Evolutionary conservation across 2,329 filamentous ascomycete genomes (phyloP).

Genomic region (Diaporthe sp.): DNA sequence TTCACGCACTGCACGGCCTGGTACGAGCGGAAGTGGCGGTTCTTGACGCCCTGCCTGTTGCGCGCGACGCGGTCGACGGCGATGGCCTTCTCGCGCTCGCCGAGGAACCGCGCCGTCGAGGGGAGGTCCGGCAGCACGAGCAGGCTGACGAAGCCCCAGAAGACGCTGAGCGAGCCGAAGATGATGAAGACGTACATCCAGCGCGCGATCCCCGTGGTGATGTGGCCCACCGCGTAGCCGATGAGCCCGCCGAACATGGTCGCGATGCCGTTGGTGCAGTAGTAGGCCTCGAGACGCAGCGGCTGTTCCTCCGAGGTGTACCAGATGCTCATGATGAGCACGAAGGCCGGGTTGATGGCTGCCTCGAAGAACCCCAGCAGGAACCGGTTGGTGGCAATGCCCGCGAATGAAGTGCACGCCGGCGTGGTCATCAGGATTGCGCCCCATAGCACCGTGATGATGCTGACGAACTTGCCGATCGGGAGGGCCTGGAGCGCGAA

Average conservation of each 20-base stretch:
- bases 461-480: slow-evolving; percentile 61
- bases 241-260: slow-evolving; percentile 72
- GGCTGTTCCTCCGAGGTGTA: slow-evolving; percentile 58
- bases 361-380: slow-evolving; percentile 70
- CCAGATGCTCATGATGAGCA: slow-evolving; percentile 71
- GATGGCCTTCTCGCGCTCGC: slow-evolving; percentile 65
- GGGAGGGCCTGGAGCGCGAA: slow-evolving; percentile 61
- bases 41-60: slow-evolving; percentile 68
- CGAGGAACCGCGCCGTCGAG: slow-evolving; percentile 72
- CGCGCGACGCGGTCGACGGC: slow-evolving; percentile 64
- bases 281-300: slow-evolving; percentile 66
- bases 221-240: slow-evolving; percentile 71
- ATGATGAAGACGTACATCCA: slow-evolving; percentile 73
- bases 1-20: slow-evolving; percentile 60
- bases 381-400: slow-evolving; percentile 67
- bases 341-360: slow-evolving; percentile 68
- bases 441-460: slow-evolving; percentile 61
- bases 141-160: slow-evolving; percentile 69
- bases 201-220: slow-evolving; percentile 59
- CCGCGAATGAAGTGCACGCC: slow-evolving; percentile 65
- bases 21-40: slow-evolving; percentile 59
- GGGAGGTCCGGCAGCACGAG: slow-evolving; percentile 73
- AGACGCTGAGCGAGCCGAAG: slow-evolving; percentile 66
- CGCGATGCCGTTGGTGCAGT: slow-evolving; percentile 68
- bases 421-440: slow-evolving; percentile 60